Evolutionary conservation across 75 land plant species (phyloP).

Genomic region (Sequoiadendron giganteum): DNA sequence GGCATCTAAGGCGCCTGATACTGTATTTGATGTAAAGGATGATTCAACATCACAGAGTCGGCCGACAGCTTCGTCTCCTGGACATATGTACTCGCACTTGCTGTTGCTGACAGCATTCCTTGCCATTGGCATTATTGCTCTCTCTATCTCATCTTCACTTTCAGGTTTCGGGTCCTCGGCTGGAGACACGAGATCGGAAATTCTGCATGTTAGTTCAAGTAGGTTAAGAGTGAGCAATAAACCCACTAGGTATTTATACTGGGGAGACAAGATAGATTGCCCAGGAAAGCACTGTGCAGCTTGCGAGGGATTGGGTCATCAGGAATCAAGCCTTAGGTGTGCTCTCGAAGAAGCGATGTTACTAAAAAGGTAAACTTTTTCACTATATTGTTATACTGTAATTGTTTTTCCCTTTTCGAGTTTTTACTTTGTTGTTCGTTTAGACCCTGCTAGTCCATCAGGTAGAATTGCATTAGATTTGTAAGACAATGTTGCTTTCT

Average conservation of each 20-base stretch:
- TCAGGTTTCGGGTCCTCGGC: neutral
- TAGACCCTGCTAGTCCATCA: neutral
- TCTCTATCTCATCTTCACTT: neutral
- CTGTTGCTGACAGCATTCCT: neutral
- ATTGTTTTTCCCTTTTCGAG: neutral
- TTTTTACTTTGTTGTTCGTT: neutral
- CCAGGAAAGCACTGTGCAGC: slow-evolving; percentile 88
- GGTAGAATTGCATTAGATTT: neutral
- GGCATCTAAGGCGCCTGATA: neutral
- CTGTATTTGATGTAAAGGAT: neutral
- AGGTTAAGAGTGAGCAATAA: neutral
- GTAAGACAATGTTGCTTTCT: neutral
- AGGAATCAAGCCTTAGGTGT: slow-evolving; percentile 93
- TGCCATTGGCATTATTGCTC: neutral
- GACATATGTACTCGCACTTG: neutral
- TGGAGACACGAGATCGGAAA: neutral
- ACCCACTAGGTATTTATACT: slow-evolving; percentile 53
- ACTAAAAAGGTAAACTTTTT: slow-evolving; percentile 50
- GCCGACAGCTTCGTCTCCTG: neutral
- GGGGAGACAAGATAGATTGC: slow-evolving; percentile 85
- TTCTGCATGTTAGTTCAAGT: neutral
- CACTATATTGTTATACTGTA: neutral
- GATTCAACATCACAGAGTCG: neutral
- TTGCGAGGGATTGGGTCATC: slow-evolving; percentile 90
- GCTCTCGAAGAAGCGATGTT: slow-evolving; percentile 92